Evolutionary conservation across 306 rosid genomes (phyloP).

Genomic region (Malus fusca): DNA sequence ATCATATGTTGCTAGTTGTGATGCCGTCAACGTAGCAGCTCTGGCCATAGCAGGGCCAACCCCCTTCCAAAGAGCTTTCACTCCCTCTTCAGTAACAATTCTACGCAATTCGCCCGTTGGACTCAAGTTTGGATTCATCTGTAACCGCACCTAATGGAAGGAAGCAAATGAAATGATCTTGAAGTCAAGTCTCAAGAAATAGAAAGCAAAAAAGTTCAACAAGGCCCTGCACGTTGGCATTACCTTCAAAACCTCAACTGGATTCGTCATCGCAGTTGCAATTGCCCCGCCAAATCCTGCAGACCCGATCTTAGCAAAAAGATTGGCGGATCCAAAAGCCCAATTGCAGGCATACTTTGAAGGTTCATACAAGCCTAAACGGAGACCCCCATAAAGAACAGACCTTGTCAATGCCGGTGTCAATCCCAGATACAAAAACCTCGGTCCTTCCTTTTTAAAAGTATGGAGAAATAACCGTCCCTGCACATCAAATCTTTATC

Average conservation of each 20-base stretch:
- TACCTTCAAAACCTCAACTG: constrained; percentile 89
- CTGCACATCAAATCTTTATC: constrained; percentile 34
- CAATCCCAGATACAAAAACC: constrained; percentile 80
- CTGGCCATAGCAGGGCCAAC: constrained; percentile 94
- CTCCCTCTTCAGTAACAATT: constrained; percentile 72
- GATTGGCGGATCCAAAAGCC: constrained; percentile 79
- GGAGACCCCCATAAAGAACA: constrained; percentile 86
- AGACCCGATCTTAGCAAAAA: constrained; percentile 73
- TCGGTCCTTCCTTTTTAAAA: constrained; percentile 74
- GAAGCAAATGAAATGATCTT: constrained; percentile 23
- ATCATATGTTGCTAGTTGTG: constrained; percentile 87
- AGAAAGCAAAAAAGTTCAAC: not conserved
- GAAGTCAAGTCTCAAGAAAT: constrained; percentile 6
- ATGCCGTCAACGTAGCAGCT: constrained; percentile 90
- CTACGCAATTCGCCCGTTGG: constrained; percentile 46
- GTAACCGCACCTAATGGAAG: constrained; percentile 72
- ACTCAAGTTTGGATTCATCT: constrained; percentile 65
- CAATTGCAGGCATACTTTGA: constrained; percentile 69
- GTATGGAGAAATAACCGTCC: constrained; percentile 50
- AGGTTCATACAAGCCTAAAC: constrained; percentile 95
- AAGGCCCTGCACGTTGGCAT: not conserved
- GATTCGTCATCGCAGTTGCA: constrained; percentile 88
- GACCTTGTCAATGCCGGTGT: constrained; percentile 88
- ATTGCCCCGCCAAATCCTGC: constrained; percentile 77
- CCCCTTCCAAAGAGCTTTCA: constrained; percentile 84